These are phyloP conservation scores for Pichia sp. DNA, from an alignment of 1,139 yeast species.

Conservation along the genomic window DNA sequence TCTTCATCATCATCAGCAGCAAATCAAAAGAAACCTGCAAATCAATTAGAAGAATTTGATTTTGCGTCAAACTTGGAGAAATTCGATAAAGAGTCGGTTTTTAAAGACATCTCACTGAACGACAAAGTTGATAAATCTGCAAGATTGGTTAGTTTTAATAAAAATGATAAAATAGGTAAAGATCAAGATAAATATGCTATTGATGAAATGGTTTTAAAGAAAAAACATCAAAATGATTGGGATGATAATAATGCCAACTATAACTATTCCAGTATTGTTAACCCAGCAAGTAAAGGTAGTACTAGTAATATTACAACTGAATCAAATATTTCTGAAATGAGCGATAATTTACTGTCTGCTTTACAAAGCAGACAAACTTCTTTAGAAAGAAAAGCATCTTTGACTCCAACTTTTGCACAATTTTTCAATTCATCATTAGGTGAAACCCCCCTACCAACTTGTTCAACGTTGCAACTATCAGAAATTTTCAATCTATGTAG, in stretches of 20 bases:
- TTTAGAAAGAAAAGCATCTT: slow-evolving; percentile 7
- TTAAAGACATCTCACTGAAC: slow-evolving; percentile 62
- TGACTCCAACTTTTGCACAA: slow-evolving; percentile 10
- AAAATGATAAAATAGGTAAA: slow-evolving; percentile 29
- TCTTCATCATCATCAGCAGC: background rate
- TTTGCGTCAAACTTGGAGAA: slow-evolving; percentile 75
- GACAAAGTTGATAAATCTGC: slow-evolving; percentile 57
- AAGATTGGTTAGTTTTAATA: slow-evolving; percentile 74
- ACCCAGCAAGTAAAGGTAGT: background rate
- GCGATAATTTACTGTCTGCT: background rate
- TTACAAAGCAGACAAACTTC: slow-evolving; percentile 7
- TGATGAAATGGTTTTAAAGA: slow-evolving; percentile 68
- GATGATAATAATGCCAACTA: slow-evolving; percentile 29
- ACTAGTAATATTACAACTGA: background rate
- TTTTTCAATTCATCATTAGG: slow-evolving; percentile 3
- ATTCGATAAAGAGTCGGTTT: slow-evolving; percentile 77
- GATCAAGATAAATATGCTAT: slow-evolving; percentile 45
- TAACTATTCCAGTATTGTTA: slow-evolving; percentile 5
- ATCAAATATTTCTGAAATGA: slow-evolving; percentile 3
- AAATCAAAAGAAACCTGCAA: slow-evolving; percentile 32
- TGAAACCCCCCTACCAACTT: slow-evolving; percentile 42
- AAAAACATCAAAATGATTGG: slow-evolving; percentile 48
- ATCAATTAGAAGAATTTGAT: slow-evolving; percentile 66
- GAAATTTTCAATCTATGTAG: slow-evolving; percentile 63
- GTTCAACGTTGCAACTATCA: slow-evolving; percentile 76